These are phyloP conservation scores for Aspergillus alliaceus DNA, from an alignment of 2,329 filamentous ascomycete species.

Conservation along the genomic window DNA sequence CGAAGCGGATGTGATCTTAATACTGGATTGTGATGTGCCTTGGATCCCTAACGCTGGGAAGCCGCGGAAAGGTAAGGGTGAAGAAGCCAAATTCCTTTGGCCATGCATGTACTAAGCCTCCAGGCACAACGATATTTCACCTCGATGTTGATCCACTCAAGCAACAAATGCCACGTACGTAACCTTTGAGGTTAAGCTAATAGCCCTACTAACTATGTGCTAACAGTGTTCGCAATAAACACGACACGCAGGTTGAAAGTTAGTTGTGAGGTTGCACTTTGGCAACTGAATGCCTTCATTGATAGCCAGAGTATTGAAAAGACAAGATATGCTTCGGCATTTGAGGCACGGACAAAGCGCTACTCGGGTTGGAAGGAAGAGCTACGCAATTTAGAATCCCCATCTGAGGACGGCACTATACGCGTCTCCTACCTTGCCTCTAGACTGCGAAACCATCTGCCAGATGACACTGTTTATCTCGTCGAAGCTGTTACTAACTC, in stretches of 20 bases:
- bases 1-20: conserved; percentile 76
- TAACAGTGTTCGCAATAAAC: conserved; percentile 3
- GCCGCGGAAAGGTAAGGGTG: background rate
- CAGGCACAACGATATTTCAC: conserved; percentile 57
- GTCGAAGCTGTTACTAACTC: conserved; percentile 6
- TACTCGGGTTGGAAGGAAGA: background rate
- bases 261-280: background rate
- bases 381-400: background rate
- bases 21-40: conserved; percentile 84
- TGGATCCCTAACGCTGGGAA: conserved; percentile 64
- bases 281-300: background rate
- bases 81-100: background rate
- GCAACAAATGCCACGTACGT: conserved; percentile 38
- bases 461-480: background rate
- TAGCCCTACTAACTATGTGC: background rate
- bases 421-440: background rate
- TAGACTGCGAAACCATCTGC: background rate
- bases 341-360: background rate
- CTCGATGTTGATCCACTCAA: conserved; percentile 63
- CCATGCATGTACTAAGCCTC: background rate
- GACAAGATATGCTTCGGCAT: background rate
- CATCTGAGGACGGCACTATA: background rate
- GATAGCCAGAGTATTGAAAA: background rate
- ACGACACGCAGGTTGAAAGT: conserved; percentile 1
- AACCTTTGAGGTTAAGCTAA: background rate